Evolutionary conservation across 257 asterid genomes (phyloP).

Genomic region (Gynochthodes officinalis): DNA sequence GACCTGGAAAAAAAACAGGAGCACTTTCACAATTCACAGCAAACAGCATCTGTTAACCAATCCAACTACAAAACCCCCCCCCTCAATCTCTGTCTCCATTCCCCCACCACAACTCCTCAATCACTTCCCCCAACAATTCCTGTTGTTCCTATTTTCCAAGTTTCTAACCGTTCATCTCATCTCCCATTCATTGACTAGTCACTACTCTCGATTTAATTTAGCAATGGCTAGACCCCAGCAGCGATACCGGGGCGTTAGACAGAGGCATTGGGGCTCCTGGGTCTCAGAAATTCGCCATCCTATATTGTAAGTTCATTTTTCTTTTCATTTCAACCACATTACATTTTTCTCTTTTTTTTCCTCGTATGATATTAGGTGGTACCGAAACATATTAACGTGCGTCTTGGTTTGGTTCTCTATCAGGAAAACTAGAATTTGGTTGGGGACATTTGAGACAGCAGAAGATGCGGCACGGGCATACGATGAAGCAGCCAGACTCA

Average conservation of each 20-base stretch:
- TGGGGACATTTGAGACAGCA: constrained; percentile 91
- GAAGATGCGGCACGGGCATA: constrained; percentile 92
- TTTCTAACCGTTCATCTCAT: no score
- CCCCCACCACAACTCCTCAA: neutral
- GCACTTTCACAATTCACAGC: no score
- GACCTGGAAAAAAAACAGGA: neutral
- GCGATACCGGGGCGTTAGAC: constrained; percentile 85
- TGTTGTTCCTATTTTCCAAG: neutral
- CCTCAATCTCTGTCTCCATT: neutral
- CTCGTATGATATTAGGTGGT: no score
- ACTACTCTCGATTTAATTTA: neutral
- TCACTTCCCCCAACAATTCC: neutral
- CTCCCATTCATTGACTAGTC: neutral
- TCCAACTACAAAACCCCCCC: constrained; percentile 4
- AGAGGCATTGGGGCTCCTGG: constrained; percentile 98
- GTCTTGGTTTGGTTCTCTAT: no score
- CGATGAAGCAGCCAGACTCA: constrained; percentile 83
- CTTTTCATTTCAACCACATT: neutral
- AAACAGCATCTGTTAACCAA: no score
- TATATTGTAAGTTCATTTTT: constrained; percentile 39
- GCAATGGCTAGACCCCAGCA: constrained; percentile 65
- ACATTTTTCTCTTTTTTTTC: no score
- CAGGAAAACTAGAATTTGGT: constrained; percentile 93
- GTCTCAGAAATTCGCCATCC: constrained; percentile 99
- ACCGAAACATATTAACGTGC: no score